Evolutionary conservation across 192 early-diverging fungal genomes (phyloP).

Genomic region (Entomortierella lignicola): DNA sequence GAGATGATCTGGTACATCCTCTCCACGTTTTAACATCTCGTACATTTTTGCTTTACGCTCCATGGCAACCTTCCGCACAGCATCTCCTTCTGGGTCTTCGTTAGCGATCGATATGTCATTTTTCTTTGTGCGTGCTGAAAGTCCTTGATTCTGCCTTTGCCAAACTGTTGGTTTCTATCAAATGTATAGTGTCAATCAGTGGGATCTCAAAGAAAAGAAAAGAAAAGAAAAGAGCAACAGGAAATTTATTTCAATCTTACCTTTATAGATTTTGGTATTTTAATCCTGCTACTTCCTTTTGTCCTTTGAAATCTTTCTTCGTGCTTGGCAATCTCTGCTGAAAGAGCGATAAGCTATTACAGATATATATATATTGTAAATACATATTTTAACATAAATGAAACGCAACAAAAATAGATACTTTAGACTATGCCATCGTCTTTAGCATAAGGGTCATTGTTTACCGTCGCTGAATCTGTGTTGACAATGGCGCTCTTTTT

Average conservation of each 20-base stretch:
- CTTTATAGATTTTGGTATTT: slow-evolving; percentile 33
- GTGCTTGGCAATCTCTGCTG: slow-evolving; percentile 46
- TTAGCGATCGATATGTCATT: slow-evolving; percentile 19
- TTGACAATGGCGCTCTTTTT: slow-evolving; percentile 27
- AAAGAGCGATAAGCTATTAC: slow-evolving; percentile 33
- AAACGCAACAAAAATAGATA: too few species aligned
- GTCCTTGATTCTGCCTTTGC: slow-evolving; percentile 63
- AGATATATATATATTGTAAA: neutral
- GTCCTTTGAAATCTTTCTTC: slow-evolving; percentile 24
- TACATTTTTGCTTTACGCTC: slow-evolving; percentile 74
- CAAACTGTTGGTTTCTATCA: slow-evolving; percentile 61
- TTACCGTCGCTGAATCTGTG: slow-evolving; percentile 33
- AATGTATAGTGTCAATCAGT: neutral
- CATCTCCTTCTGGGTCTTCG: slow-evolving; percentile 44
- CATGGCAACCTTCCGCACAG: slow-evolving; percentile 59
- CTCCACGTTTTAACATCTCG: slow-evolving; percentile 57
- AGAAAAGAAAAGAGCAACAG: neutral
- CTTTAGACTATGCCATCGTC: too few species aligned
- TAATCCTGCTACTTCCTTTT: slow-evolving; percentile 16
- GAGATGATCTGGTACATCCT: slow-evolving; percentile 52
- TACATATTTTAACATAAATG: too few species aligned
- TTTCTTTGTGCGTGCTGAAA: slow-evolving; percentile 52
- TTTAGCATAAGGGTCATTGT: neutral
- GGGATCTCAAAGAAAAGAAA: neutral
- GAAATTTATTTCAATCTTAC: neutral